These are phyloP conservation scores for Novakomyces olei DNA, from an alignment of 805 yeast species.

Conservation along the genomic window DNA sequence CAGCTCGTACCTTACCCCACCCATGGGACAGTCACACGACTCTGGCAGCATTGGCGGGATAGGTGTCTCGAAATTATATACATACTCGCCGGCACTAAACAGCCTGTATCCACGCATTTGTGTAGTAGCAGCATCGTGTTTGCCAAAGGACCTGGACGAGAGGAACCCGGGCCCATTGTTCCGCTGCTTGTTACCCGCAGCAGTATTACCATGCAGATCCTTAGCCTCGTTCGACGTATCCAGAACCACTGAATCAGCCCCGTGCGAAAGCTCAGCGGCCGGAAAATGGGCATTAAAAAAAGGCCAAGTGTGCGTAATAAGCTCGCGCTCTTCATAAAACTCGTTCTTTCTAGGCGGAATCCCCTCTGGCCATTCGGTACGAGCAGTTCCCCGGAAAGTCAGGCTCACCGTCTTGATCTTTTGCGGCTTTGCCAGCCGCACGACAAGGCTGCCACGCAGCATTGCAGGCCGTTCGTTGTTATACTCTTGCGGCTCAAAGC, in stretches of 20 bases:
- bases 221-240: background rate
- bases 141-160: slow-evolving; percentile 10
- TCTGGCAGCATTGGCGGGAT: slow-evolving; percentile 70
- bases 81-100: slow-evolving; percentile 74
- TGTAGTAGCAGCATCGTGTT: slow-evolving; percentile 7
- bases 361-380: slow-evolving; percentile 96
- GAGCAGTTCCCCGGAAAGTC: slow-evolving; percentile 40
- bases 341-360: slow-evolving; percentile 71
- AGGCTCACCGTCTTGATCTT: slow-evolving; percentile 44
- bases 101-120: slow-evolving; percentile 19
- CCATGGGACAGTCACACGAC: slow-evolving; percentile 54
- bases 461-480: slow-evolving; percentile 51
- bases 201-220: background rate
- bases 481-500: slow-evolving; percentile 47
- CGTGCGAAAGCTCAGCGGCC: slow-evolving; percentile 19
- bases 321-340: slow-evolving; percentile 37
- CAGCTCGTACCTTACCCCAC: slow-evolving; percentile 47
- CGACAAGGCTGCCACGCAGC: slow-evolving; percentile 54
- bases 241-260: slow-evolving; percentile 19
- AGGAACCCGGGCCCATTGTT: no score
- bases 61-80: slow-evolving; percentile 79
- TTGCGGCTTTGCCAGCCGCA: slow-evolving; percentile 48
- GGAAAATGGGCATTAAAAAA: slow-evolving; percentile 32
- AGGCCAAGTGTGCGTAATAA: slow-evolving; percentile 77
- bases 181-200: background rate